These are phyloP conservation scores for Saccharomyces pastorianus DNA, from an alignment of 1,139 yeast genomes.

Conservation along the genomic window DNA sequence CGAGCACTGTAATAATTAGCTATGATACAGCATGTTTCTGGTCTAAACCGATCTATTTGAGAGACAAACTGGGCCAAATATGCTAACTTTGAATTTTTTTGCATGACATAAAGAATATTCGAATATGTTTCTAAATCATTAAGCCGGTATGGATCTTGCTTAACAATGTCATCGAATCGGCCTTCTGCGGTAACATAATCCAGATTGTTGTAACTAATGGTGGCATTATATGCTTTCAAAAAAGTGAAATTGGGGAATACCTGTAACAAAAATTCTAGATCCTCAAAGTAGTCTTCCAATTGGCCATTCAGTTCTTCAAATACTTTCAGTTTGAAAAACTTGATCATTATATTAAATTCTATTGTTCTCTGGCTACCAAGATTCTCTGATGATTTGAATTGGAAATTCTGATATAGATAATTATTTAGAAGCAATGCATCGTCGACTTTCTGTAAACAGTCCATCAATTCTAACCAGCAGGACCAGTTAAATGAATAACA, in stretches of 20 bases:
- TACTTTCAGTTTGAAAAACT: conserved; percentile 60
- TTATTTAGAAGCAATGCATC: conserved; percentile 47
- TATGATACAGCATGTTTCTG: conserved; percentile 90
- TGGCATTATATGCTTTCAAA: conserved; percentile 73
- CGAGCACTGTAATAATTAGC: conserved; percentile 91
- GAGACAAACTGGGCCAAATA: conserved; percentile 81
- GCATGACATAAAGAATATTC: conserved; percentile 90
- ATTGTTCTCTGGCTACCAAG: conserved; percentile 14
- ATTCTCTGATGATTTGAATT: conserved; percentile 12
- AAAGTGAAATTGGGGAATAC: conserved; percentile 68
- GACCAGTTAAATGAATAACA: conserved; percentile 86
- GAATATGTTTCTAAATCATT: conserved; percentile 91
- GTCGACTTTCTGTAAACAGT: conserved; percentile 56
- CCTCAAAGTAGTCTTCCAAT: conserved; percentile 43
- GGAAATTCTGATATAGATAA: conserved; percentile 33
- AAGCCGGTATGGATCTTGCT: conserved; percentile 74
- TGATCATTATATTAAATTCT: conserved; percentile 44
- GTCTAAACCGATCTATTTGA: conserved; percentile 75
- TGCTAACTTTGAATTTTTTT: conserved; percentile 74
- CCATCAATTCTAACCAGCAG: conserved; percentile 78
- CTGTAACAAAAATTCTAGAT: conserved; percentile 40
- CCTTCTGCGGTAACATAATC: conserved; percentile 76
- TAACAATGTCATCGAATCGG: conserved; percentile 66
- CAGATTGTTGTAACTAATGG: conserved; percentile 69
- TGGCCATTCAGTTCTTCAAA: conserved; percentile 77